phyloP scores from a whole-genome alignment of 495 filamentous ascomycete genomes.

The Podospora pseudoanserina region DNA sequence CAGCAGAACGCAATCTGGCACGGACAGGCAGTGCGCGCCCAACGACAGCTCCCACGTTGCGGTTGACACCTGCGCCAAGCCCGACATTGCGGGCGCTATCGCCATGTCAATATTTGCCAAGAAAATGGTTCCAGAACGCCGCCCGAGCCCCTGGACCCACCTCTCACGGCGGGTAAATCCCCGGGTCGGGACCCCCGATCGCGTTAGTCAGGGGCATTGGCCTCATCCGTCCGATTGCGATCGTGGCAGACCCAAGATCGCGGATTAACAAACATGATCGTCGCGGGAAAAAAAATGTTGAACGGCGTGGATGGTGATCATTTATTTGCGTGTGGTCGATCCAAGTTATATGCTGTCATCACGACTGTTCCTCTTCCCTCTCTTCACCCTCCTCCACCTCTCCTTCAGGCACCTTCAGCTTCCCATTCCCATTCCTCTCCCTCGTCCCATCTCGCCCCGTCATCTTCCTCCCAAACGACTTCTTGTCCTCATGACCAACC shows the following conservation, averaged over 20 bases:
- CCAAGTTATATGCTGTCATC: not conserved
- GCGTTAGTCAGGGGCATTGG: not conserved
- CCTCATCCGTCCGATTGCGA: not conserved
- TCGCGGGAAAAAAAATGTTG: not conserved
- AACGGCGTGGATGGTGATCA: not conserved
- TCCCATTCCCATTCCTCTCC: constrained; percentile 7
- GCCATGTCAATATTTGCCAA: constrained; percentile 6
- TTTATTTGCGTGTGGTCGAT: too few relatives aligned
- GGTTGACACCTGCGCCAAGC: not conserved
- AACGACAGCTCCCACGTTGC: not conserved
- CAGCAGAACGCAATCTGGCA: not conserved
- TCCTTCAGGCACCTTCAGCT: not conserved
- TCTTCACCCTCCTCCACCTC: not conserved
- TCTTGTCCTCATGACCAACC: constrained; percentile 31
- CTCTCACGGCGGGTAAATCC: not conserved
- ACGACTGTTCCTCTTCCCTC: constrained; percentile 18
- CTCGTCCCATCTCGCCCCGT: not conserved
- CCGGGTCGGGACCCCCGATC: not conserved
- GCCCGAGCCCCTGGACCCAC: not conserved
- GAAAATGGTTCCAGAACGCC: constrained; percentile 1
- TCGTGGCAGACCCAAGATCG: not conserved
- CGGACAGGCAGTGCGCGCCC: not conserved
- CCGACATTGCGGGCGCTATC: not conserved
- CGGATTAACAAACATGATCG: not conserved
- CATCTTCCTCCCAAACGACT: constrained; percentile 26